Evolutionary conservation across 352 stramenopile genomes (phyloP).

Genomic region (Pythium folliculosum): DNA sequence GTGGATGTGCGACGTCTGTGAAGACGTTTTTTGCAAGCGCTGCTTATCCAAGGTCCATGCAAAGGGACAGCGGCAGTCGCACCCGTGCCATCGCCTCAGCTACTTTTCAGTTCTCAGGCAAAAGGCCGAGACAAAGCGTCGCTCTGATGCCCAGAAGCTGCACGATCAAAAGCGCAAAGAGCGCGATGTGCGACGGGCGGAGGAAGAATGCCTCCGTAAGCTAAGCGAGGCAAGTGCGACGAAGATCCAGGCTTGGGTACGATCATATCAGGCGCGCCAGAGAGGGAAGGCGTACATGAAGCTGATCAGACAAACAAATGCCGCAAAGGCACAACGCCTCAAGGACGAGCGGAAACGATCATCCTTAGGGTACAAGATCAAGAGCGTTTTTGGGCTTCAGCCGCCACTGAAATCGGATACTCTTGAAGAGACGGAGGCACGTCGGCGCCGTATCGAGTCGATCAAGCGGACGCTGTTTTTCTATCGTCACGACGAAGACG

Average conservation of each 20-base stretch:
- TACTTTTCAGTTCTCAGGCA: constrained; percentile 70
- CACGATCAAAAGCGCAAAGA: constrained; percentile 35
- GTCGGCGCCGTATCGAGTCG: constrained; percentile 33
- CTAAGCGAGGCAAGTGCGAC: constrained; percentile 22
- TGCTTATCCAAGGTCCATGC: constrained; percentile 57
- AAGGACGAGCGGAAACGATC: constrained; percentile 32
- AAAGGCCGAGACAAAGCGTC: constrained; percentile 43
- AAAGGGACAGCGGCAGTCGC: constrained; percentile 59
- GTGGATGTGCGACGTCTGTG: constrained; percentile 63
- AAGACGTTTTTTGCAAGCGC: constrained; percentile 71
- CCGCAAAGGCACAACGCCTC: constrained; percentile 31
- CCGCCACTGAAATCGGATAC: constrained; percentile 57
- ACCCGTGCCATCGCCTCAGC: constrained; percentile 56
- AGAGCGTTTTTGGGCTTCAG: constrained; percentile 28
- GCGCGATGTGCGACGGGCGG: constrained; percentile 12
- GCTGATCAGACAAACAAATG: constrained; percentile 32
- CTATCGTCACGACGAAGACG: constrained; percentile 27
- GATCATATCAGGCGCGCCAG: constrained; percentile 26
- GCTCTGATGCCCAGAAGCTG: constrained; percentile 35
- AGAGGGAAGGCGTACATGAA: constrained; percentile 37
- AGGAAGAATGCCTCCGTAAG: constrained; percentile 23
- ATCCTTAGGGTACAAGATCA: constrained; percentile 30
- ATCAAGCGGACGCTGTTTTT: constrained; percentile 60
- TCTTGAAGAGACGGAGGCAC: constrained; percentile 41
- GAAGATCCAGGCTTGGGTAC: constrained; percentile 30